Evolutionary conservation across 2,329 filamentous ascomycete genomes (phyloP).

Genomic region (Hortaea werneckii): DNA sequence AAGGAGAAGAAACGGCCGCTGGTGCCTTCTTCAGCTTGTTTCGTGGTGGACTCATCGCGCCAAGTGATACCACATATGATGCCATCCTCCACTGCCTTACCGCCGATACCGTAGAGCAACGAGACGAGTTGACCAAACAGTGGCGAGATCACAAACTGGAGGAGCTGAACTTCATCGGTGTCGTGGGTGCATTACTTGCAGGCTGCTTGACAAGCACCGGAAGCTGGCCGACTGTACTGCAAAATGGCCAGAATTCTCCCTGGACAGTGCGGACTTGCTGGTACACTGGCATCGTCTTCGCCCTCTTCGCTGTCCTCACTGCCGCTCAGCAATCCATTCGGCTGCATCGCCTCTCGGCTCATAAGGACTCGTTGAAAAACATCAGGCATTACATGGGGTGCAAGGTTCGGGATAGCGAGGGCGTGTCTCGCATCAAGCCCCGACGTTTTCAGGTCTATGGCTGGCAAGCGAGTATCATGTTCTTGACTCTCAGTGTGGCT

Average conservation of each 20-base stretch:
- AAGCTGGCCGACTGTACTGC: conserved; percentile 33
- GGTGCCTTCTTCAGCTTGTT: conserved; percentile 2
- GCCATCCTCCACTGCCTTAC: conserved; percentile 30
- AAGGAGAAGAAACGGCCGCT: neutral
- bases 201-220: conserved; percentile 35
- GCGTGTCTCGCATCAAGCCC: conserved; percentile 7
- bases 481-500: conserved; percentile 3
- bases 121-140: conserved; percentile 26
- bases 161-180: conserved; percentile 34
- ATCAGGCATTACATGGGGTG: conserved; percentile 28
- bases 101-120: conserved; percentile 22
- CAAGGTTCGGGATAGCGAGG: conserved; percentile 10
- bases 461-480: conserved; percentile 4
- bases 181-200: conserved; percentile 30
- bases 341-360: conserved; percentile 33
- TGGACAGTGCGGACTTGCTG: conserved; percentile 34
- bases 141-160: conserved; percentile 33
- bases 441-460: conserved; percentile 4
- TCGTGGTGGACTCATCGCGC: conserved; percentile 1
- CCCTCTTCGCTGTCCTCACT: conserved; percentile 41
- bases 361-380: conserved; percentile 27
- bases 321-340: conserved; percentile 35
- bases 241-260: conserved; percentile 27
- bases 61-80: conserved; percentile 22
- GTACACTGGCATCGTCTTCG: conserved; percentile 38